Conservation (phyloP, 108 stramenopile genomes). For the Skeletonema grethae region DNA sequence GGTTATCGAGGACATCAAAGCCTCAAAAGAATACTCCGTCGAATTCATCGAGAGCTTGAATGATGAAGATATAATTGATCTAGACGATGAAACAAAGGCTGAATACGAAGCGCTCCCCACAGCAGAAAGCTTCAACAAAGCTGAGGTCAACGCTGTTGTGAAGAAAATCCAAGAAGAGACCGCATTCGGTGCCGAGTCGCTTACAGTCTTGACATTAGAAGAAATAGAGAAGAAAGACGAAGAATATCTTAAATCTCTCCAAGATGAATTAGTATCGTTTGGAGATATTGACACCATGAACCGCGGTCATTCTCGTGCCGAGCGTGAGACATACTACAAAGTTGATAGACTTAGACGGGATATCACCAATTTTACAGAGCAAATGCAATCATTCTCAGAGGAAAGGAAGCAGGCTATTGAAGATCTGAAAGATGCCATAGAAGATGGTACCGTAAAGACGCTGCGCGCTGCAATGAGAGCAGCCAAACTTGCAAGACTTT, state of each 20-base stretch:
- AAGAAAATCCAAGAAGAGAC: conserved; percentile 75
- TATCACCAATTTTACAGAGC: conserved; percentile 54
- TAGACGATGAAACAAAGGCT: conserved; percentile 87
- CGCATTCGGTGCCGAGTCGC: conserved; percentile 73
- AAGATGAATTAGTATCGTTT: conserved; percentile 61
- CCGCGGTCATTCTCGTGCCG: conserved; percentile 12
- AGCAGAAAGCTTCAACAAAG: conserved; percentile 78
- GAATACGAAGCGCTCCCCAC: conserved; percentile 81
- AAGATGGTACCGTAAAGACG: conserved; percentile 88
- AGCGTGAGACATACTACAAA: conserved; percentile 56
- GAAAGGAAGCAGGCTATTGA: conserved; percentile 63
- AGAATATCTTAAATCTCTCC: conserved; percentile 51
- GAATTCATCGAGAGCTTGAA: conserved; percentile 79
- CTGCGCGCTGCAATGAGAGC: conserved; percentile 69
- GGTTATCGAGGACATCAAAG: conserved; percentile 63
- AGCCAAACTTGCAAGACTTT: conserved; percentile 75
- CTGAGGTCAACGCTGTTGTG: conserved; percentile 72
- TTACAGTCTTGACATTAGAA: conserved; percentile 73
- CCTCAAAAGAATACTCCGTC: conserved; percentile 65
- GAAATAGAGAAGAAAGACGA: conserved; percentile 71
- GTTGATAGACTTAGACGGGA: conserved; percentile 71
- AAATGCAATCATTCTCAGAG: conserved; percentile 47
- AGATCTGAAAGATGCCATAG: conserved; percentile 75
- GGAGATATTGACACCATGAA: conserved; percentile 60
- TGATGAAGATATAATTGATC: conserved; percentile 83